These are phyloP conservation scores for Ampelomyces quisqualis DNA, from an alignment of 2,329 filamentous ascomycete species.

Conservation along the genomic window DNA sequence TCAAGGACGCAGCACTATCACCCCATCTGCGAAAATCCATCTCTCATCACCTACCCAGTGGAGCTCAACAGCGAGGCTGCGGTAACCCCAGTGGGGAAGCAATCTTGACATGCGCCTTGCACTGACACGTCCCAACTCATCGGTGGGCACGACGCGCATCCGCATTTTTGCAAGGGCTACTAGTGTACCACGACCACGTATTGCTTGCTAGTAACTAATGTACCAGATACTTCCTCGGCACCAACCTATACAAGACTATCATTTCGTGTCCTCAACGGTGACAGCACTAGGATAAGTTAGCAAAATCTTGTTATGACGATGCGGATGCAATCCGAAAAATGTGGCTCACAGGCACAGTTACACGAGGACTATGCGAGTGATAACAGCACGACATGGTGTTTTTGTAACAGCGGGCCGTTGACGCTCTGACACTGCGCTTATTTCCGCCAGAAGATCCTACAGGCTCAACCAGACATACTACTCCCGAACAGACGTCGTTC, in stretches of 20 bases:
- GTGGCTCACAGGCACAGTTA: slow-evolving; percentile 10
- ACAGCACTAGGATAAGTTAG: not conserved
- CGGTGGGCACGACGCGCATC: slow-evolving; percentile 3
- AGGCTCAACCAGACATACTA: not conserved
- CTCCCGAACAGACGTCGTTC: not conserved
- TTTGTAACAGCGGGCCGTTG: slow-evolving; percentile 7
- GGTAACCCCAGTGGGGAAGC: not conserved
- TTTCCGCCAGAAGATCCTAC: slow-evolving; percentile 2
- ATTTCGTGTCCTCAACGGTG: not conserved
- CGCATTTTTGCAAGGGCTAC: slow-evolving; percentile 6
- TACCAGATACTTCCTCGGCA: slow-evolving; percentile 1
- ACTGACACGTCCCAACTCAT: not conserved
- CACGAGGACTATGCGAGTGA: slow-evolving; percentile 3
- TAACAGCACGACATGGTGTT: slow-evolving; percentile 3
- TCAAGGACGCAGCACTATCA: not conserved
- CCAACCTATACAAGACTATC: slow-evolving; percentile 1
- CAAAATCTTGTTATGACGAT: not conserved
- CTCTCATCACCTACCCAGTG: not conserved
- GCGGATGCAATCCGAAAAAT: slow-evolving; percentile 3
- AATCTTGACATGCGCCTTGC: slow-evolving; percentile 3
- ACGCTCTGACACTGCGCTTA: slow-evolving; percentile 6
- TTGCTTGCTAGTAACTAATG: not conserved
- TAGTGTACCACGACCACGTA: slow-evolving; percentile 2
- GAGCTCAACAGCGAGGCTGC: not conserved
- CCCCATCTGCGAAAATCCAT: not conserved